Evolutionary conservation across 1,284 basidiomycete species (phyloP), one percentile per base, ranked within the genome.

Genomic region (Ustilago crameri): DNA sequence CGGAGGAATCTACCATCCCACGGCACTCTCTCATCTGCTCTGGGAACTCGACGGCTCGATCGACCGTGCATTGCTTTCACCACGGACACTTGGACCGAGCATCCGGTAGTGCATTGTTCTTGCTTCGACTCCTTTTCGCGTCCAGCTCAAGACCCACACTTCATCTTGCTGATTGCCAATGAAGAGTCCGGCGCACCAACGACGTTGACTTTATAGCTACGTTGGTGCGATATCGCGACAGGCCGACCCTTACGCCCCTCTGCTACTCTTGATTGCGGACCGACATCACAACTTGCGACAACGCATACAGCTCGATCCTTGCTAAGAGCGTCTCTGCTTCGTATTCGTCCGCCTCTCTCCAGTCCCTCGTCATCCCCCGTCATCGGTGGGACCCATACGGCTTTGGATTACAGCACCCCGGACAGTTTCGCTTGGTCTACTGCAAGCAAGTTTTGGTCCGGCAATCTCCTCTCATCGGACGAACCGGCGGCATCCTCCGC

Each of bases 141-240:
- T 30, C 12, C 30, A 30, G 30, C 30, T 30, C 50, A 57, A 45
- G 35, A 26, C 50, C 41, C 45, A 34, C 54, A 42, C 24, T 48
- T 58, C 62, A 65, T 38, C 26, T 43, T 32, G 40, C 20, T 38
- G 18, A 45, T 22, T 51, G 20, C 62, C 51, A 48, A 65, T 65
- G 62, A 55, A 51, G 51, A 51, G 38, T 15, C 37, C 48, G 38
- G 40, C 37, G 32, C 17, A 20, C 46, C 44, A 47, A 10, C 58
- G 32, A 59, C 17, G 18, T 57, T 32, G 41, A 50, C 38, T 43
- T 51, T 45, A 27, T 20, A 38, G 41, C 42, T 22, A 34, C 51
- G 34, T 41, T 41, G 20, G 17, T 24, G 37, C 42, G 42, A 22
- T 24, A 37, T 5, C 37, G 22, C 47, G 26, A 23, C 14, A 22